These are phyloP conservation scores for Pseudogymnoascus sp. DNA, from an alignment of 2,329 filamentous ascomycete species.

Conservation along the genomic window DNA sequence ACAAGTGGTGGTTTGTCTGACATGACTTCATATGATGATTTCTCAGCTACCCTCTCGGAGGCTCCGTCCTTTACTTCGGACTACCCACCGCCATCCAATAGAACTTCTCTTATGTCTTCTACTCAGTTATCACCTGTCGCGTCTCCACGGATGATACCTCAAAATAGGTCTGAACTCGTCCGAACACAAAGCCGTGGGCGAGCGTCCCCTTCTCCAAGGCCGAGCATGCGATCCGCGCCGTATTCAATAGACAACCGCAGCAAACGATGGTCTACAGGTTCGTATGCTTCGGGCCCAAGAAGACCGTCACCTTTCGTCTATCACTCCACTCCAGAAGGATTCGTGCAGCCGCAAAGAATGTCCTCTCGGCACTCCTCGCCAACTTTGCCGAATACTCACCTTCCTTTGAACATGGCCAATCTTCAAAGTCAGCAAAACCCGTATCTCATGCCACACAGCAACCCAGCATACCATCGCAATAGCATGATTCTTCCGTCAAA, in stretches of 20 bases:
- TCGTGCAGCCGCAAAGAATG: conserved; percentile 46
- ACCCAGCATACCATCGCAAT: conserved; percentile 43
- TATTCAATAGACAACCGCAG: conserved; percentile 61
- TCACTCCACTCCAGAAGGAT: conserved; percentile 51
- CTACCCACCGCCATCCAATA: conserved; percentile 52
- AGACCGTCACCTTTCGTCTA: conserved; percentile 54
- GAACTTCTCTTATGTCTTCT: conserved; percentile 61
- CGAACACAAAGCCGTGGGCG: conserved; percentile 58
- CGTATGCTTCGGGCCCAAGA: conserved; percentile 51
- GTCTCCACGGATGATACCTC: conserved; percentile 57
- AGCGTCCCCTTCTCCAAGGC: conserved; percentile 63
- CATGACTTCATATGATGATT: conserved; percentile 63
- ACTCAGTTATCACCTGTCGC: conserved; percentile 64
- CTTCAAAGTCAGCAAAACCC: conserved; percentile 48
- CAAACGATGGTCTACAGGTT: conserved; percentile 73
- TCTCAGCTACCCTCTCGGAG: conserved; percentile 57
- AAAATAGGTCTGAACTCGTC: conserved; percentile 52
- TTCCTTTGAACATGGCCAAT: conserved; percentile 39
- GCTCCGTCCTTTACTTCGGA: conserved; percentile 56
- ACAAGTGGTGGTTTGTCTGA: conserved; percentile 57
- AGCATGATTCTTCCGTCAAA: conserved; percentile 50
- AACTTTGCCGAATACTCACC: conserved; percentile 35
- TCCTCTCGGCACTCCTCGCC: conserved; percentile 43
- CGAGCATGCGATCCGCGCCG: conserved; percentile 57
- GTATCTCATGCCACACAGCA: conserved; percentile 42